phyloP scores from a whole-genome alignment of 495 filamentous ascomycete species.

The Penicillium odoratum region DNA sequence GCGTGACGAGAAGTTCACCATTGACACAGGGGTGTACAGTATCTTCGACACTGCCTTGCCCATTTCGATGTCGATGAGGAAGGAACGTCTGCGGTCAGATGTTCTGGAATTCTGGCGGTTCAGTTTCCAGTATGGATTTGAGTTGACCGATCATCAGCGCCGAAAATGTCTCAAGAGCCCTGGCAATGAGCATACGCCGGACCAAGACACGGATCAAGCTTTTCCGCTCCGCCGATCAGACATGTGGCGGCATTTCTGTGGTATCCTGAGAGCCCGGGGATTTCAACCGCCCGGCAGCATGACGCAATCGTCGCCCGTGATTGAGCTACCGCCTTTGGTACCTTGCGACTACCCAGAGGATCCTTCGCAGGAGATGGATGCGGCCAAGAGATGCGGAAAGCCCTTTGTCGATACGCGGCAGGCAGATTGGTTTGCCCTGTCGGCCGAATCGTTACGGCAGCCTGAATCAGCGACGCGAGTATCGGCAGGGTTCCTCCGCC shows the following conservation, averaged over 20 bases:
- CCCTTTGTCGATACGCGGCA: not conserved
- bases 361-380: not conserved
- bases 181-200: not conserved
- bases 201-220: not conserved
- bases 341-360: constrained; percentile 1
- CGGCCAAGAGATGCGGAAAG: not conserved
- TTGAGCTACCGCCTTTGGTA: not conserved
- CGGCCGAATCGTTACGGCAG: not conserved
- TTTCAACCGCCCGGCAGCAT: not conserved
- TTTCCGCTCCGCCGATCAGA: not conserved
- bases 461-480: not conserved
- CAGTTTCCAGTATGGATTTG: constrained; percentile 5
- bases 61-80: not conserved
- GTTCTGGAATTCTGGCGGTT: constrained; percentile 9
- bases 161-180: not conserved
- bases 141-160: not conserved
- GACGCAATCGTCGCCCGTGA: not conserved
- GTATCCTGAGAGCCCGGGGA: not conserved
- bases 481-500: not conserved
- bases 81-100: not conserved
- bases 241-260: not conserved
- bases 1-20: not conserved
- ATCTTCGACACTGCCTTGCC: not conserved
- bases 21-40: not conserved
- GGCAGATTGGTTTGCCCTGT: not conserved